Evolutionary conservation across 2,329 filamentous ascomycete species (phyloP), one percentile per base, ranked within the genome.

Genomic region (Neobulgaria alba): DNA sequence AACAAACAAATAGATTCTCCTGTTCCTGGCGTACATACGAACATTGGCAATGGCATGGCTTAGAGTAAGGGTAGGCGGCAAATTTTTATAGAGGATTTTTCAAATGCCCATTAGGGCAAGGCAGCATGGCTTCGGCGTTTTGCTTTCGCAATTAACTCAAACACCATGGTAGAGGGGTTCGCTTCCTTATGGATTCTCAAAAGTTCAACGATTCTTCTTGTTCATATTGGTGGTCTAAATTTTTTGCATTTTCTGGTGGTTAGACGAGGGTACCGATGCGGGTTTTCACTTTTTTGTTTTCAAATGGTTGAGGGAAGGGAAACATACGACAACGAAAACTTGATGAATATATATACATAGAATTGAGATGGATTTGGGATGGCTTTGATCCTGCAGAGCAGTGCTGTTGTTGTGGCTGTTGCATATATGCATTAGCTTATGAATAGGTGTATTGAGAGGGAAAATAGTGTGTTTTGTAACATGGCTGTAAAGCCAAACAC

Each of bases 1-100:
- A 73, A 53, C 62, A 67, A 47, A 36, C 54, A 61, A 59, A 47
- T 61, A 65, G 49, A 65, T 58, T 63, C 54, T 39, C 53, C 55
- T n/a, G 52, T 55, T 16, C 43, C 53, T 42, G 50, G 52, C 51
- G 56, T 55, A 45, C 52, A 57, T 45, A 58, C 50, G 41, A 54
- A 50, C 36, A 53, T 54, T 38, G 47, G 47, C 17, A 36, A 42
- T 33, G 37, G 44, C 39, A 46, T 48, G 44, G 43, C 29, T 48
- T 53, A 52, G 46, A 48, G 35, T 19, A 46, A 35, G 38, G 42
- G 33, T 43, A 38, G 49, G 47, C 20, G 47, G 41, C 33, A 39
- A 26, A 10, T 21, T 23, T 38, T 46, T 50, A 40, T 47, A 48
- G 42, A 50, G 41, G 48, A 43, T 39, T 43, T 44, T 46, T 17